Percentiles rank a stretch among this genome's conserved stretches.
These are phyloP conservation scores for Lenwebbia sp. DNA, from an alignment of 345 rosid species.

Conservation along the genomic window DNA sequence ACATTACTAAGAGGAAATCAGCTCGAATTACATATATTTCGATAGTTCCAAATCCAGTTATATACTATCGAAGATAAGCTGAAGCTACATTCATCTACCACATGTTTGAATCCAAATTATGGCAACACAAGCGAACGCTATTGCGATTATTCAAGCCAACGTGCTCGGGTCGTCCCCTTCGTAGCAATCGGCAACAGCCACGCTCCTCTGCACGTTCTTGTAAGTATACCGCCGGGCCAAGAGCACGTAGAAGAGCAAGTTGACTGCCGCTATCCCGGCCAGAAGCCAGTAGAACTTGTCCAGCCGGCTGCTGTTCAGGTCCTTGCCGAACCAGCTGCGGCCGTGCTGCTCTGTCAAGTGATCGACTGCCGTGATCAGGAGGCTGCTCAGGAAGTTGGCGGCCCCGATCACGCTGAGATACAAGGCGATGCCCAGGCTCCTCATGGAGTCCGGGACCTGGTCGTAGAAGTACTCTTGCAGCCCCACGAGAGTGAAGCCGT, in stretches of 20 bases:
- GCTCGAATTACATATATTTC: not conserved
- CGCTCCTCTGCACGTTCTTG: conserved; percentile 56
- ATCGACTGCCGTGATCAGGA: conserved; percentile 52
- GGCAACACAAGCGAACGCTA: conserved; percentile 3
- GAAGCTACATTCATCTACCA: not conserved
- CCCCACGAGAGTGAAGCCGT: conserved; percentile 74
- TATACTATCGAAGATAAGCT: not conserved
- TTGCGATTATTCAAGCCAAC: not conserved
- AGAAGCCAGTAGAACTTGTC: conserved; percentile 75
- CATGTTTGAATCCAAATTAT: not conserved
- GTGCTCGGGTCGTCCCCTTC: conserved; percentile 12
- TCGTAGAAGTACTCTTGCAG: conserved; percentile 90
- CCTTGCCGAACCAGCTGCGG: conserved; percentile 66
- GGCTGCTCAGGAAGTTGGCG: conserved; percentile 61
- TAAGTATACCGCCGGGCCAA: conserved; percentile 62
- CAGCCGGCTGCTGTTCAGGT: conserved; percentile 62
- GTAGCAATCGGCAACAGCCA: conserved; percentile 56
- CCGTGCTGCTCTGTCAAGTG: conserved; percentile 34
- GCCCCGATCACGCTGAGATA: conserved; percentile 82
- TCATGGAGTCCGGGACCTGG: conserved; percentile 94
- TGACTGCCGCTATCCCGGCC: conserved; percentile 35
- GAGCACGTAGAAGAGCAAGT: conserved; percentile 38
- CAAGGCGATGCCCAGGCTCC: conserved; percentile 88
- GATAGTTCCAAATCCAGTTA: not conserved
- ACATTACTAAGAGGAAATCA: not conserved